A percentile compares a stretch with the other conserved stretches of the same genome.
phyloP scores from a whole-genome alignment of 2,329 filamentous ascomycete genomes.

The Penicillium nordicum region DNA sequence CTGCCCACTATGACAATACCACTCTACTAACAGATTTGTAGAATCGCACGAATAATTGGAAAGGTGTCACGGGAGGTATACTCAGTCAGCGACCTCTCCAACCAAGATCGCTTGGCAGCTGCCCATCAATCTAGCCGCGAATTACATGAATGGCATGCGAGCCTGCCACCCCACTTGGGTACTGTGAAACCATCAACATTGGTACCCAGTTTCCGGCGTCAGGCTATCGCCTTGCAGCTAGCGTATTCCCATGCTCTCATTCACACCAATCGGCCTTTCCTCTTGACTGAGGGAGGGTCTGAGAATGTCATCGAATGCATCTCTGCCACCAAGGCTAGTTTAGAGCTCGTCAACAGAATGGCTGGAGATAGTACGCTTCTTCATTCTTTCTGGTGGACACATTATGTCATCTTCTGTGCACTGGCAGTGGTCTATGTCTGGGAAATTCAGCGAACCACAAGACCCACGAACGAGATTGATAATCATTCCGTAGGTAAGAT shows the following conservation, averaged over 20 bases:
- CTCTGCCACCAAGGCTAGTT: conserved; percentile 19
- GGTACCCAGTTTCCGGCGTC: conserved; percentile 24
- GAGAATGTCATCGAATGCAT: conserved; percentile 21
- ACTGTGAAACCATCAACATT: conserved; percentile 24
- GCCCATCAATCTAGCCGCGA: conserved; percentile 19
- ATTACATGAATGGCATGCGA: conserved; percentile 20
- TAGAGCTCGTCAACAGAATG: conserved; percentile 20
- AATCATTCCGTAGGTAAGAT: conserved; percentile 19
- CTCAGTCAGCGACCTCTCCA: conserved; percentile 19
- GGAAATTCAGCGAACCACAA: conserved; percentile 46
- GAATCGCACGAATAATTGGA: conserved; percentile 25
- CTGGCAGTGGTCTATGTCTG: conserved; percentile 55
- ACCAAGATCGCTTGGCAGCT: conserved; percentile 20
- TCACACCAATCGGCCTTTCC: conserved; percentile 24
- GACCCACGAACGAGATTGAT: conserved; percentile 13
- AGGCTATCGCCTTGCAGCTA: conserved; percentile 27
- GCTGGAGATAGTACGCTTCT: conserved; percentile 20
- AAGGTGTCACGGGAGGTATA: conserved; percentile 25
- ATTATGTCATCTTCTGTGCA: conserved; percentile 49
- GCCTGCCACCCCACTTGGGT: conserved; percentile 25
- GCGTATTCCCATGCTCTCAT: conserved; percentile 27
- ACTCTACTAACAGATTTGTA: neutral
- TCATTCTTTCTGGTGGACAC: conserved; percentile 30
- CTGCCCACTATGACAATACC: neutral
- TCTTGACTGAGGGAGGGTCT: conserved; percentile 17